phyloP scores from a whole-genome alignment of 176 grass and related monocot genomes.

The Paspalum vaginatum region DNA sequence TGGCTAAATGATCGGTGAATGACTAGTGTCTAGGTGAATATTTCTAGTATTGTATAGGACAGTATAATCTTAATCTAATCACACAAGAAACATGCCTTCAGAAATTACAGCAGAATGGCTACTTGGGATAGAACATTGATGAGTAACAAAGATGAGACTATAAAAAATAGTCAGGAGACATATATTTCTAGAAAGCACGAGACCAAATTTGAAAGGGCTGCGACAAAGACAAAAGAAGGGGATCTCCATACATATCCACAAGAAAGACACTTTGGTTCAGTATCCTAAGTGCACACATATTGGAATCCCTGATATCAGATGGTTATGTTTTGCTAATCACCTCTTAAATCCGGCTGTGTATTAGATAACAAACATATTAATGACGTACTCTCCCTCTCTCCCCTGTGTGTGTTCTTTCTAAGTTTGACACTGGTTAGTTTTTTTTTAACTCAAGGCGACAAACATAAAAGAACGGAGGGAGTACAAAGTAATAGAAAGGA shows the following conservation, averaged over 20 bases:
- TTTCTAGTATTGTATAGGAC: too few species aligned
- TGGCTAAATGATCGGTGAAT: too few species aligned
- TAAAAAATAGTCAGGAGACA: background rate
- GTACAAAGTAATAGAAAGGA: background rate
- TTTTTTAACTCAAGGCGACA: too few species aligned
- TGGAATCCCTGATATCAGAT: background rate
- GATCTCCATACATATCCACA: background rate
- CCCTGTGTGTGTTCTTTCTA: too few species aligned
- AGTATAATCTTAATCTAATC: background rate
- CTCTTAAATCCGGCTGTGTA: too few species aligned
- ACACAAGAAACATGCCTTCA: background rate
- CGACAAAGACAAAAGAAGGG: background rate
- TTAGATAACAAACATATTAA: too few species aligned
- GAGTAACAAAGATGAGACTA: background rate
- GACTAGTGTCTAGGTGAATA: background rate
- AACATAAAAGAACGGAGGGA: too few species aligned
- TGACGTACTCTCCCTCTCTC: too few species aligned
- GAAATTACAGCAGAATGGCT: background rate
- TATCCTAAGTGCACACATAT: background rate
- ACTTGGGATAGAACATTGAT: background rate
- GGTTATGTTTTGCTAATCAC: too few species aligned
- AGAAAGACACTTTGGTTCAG: background rate
- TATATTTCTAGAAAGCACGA: background rate
- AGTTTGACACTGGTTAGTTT: too few species aligned
- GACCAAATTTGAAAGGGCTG: background rate